These are phyloP conservation scores for Talaromyces verruculosus DNA, from an alignment of 2,329 filamentous ascomycete genomes.

Conservation along the genomic window DNA sequence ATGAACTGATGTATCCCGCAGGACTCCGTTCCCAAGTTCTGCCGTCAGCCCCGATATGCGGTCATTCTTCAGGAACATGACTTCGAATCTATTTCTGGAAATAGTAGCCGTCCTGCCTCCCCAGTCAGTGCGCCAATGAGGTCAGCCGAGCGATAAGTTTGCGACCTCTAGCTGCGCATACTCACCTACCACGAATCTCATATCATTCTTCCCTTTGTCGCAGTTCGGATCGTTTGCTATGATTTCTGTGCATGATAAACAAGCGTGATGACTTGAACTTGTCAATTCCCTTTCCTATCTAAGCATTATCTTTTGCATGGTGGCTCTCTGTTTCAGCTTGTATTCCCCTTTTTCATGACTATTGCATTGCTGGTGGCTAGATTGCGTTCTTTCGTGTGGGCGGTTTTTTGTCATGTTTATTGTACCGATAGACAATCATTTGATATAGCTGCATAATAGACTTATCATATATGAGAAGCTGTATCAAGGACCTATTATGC, in stretches of 20 bases:
- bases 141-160: constrained; percentile 9
- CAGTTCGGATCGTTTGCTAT: not conserved
- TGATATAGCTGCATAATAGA: not conserved
- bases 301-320: not conserved
- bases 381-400: not conserved
- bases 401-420: not conserved
- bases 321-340: not conserved
- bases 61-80: constrained; percentile 60
- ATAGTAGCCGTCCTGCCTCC: constrained; percentile 4
- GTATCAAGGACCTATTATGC: too few relatives aligned
- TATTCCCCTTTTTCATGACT: not conserved
- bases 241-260: constrained; percentile 2
- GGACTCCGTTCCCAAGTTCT: constrained; percentile 66
- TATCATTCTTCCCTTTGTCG: not conserved
- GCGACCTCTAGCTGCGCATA: not conserved
- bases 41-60: constrained; percentile 62
- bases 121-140: constrained; percentile 4
- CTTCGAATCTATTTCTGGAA: constrained; percentile 43
- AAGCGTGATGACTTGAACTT: not conserved
- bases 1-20: constrained; percentile 29
- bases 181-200: not conserved
- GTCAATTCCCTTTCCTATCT: not conserved
- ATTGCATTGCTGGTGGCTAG: not conserved
- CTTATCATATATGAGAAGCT: not conserved
- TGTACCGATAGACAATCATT: not conserved